A percentile compares a stretch with the other conserved stretches of the same genome.
Evolutionary conservation across 176 grass and related monocot genomes (phyloP).

Genomic region (Raddia distichophylla): DNA sequence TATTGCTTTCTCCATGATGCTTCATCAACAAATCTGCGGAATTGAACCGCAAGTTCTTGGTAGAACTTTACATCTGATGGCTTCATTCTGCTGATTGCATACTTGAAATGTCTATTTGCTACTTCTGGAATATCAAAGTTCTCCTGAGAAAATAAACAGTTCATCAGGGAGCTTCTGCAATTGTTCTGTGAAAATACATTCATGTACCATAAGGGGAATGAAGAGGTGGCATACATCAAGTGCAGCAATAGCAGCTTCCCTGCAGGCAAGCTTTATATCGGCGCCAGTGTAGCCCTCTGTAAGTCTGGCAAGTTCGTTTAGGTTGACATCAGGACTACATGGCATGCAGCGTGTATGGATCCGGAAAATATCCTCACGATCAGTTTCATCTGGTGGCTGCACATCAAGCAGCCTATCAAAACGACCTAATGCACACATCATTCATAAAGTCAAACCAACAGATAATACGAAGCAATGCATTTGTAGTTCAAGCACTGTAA

Average conservation of each 20-base stretch:
- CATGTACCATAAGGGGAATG: slow-evolving; percentile 4
- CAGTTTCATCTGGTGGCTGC: slow-evolving; percentile 74
- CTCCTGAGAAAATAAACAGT: slow-evolving; percentile 51
- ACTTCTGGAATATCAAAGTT: slow-evolving; percentile 59
- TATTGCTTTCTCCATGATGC: slow-evolving; percentile 19
- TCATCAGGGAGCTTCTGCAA: slow-evolving; percentile 23
- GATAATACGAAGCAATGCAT: background rate
- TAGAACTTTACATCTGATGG: slow-evolving; percentile 80
- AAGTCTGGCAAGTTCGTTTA: slow-evolving; percentile 75
- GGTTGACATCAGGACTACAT: slow-evolving; percentile 53
- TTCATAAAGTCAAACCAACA: slow-evolving; percentile 35
- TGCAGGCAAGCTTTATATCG: slow-evolving; percentile 83
- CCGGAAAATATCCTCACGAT: slow-evolving; percentile 73
- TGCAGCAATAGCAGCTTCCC: slow-evolving; percentile 82
- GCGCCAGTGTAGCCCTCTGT: slow-evolving; percentile 93
- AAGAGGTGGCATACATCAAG: slow-evolving; percentile 70
- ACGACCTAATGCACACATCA: slow-evolving; percentile 56
- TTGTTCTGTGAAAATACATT: background rate
- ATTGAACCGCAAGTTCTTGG: slow-evolving; percentile 61
- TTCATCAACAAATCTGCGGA: slow-evolving; percentile 58
- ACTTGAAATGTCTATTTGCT: slow-evolving; percentile 67
- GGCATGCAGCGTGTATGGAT: slow-evolving; percentile 77
- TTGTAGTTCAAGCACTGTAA: background rate
- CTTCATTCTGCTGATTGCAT: slow-evolving; percentile 42
- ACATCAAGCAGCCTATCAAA: slow-evolving; percentile 93